phyloP scores from a whole-genome alignment of 2,329 filamentous ascomycete genomes.

The Gliomastix tumulicola region DNA sequence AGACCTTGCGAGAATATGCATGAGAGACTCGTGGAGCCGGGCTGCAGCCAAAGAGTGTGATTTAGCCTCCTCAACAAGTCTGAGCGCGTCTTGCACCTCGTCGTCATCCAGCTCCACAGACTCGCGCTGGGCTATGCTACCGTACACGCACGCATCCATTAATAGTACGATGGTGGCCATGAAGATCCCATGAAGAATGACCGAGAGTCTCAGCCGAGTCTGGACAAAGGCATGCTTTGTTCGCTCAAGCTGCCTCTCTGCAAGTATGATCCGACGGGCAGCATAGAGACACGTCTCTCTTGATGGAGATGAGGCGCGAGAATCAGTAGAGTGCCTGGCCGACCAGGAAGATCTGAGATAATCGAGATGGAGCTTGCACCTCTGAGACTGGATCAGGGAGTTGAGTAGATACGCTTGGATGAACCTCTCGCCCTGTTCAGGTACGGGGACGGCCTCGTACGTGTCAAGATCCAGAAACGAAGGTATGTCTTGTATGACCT shows the following conservation, averaged over 20 bases:
- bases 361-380: background rate
- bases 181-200: constrained; percentile 28
- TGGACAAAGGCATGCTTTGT: constrained; percentile 14
- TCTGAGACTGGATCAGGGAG: background rate
- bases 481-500: background rate
- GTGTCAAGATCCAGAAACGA: background rate
- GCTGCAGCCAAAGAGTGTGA: no score
- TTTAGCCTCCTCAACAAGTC: no score
- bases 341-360: no score
- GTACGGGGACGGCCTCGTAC: constrained; percentile 16
- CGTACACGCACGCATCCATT: constrained; percentile 30
- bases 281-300: constrained; percentile 25
- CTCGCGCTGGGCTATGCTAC: no score
- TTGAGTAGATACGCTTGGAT: background rate
- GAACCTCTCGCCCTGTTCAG: constrained; percentile 25
- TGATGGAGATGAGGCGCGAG: no score
- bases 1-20: no score
- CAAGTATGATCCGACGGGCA: constrained; percentile 25
- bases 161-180: constrained; percentile 27
- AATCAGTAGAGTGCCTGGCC: no score
- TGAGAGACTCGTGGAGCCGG: no score
- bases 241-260: constrained; percentile 23
- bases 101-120: no score
- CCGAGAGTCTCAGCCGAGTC: constrained; percentile 18
- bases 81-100: no score